These are phyloP conservation scores for Dalbergia cochinchinensis DNA, from an alignment of 306 rosid genomes.

Conservation along the genomic window DNA sequence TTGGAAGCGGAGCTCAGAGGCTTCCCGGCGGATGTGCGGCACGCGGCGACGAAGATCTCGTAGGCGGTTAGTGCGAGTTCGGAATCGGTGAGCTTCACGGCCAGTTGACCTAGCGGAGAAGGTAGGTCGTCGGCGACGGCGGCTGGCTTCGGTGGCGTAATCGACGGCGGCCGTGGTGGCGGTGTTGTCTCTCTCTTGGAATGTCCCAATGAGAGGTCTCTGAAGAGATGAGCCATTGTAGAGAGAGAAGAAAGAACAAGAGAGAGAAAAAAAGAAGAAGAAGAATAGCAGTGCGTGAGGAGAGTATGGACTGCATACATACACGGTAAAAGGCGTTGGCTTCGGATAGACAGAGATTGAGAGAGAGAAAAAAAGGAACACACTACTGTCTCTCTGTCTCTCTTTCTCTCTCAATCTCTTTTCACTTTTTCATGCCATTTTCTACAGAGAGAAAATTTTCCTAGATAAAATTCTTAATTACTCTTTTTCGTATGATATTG, in stretches of 20 bases:
- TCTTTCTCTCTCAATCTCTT: conserved; percentile 30
- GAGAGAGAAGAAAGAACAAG: conserved; percentile 7
- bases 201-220: conserved; percentile 90
- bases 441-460: neutral
- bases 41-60: conserved; percentile 98
- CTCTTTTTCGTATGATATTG: neutral
- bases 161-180: conserved; percentile 51
- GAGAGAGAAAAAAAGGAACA: neutral
- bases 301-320: conserved; percentile 30
- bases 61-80: conserved; percentile 85
- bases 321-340: conserved; percentile 42
- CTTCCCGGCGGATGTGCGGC: conserved; percentile 90
- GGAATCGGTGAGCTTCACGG: conserved; percentile 71
- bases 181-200: conserved; percentile 73
- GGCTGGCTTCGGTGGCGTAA: conserved; percentile 49
- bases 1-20: conserved; percentile 60
- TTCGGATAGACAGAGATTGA: conserved; percentile 1
- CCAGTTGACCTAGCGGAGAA: conserved; percentile 83
- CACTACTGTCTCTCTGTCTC: conserved; percentile 40
- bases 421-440: neutral
- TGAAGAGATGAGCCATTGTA: conserved; percentile 88
- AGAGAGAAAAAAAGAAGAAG: conserved; percentile 19
- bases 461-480: neutral
- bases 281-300: conserved; percentile 34
- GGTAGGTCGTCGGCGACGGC: conserved; percentile 68